Percentiles rank a stretch among this genome's conserved stretches.
Evolutionary conservation across 805 yeast species (phyloP).

Genomic region (Wickerhamiella azyma): DNA sequence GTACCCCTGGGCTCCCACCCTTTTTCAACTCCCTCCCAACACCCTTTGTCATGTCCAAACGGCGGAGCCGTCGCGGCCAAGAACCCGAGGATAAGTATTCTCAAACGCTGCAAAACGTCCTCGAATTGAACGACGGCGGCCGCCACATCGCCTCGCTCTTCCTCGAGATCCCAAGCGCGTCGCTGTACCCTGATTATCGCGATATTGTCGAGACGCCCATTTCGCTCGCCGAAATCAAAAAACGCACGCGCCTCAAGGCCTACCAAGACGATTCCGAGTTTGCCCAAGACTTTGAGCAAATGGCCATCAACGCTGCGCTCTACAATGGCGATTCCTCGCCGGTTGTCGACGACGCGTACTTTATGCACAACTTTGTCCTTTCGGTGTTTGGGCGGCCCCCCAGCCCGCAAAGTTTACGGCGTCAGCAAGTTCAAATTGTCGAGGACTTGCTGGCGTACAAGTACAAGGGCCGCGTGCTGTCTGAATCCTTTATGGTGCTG

Average conservation of each 20-base stretch:
- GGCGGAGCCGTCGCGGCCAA: neutral
- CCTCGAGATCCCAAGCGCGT: slow-evolving; percentile 56
- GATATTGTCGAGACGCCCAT: slow-evolving; percentile 50
- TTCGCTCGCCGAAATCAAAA: slow-evolving; percentile 52
- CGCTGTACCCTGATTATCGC: slow-evolving; percentile 70
- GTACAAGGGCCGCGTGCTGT: slow-evolving; percentile 32
- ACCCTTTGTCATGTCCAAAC: slow-evolving; percentile 1
- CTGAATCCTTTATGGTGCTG: slow-evolving; percentile 62
- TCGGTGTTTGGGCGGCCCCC: slow-evolving; percentile 32
- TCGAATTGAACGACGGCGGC: slow-evolving; percentile 15
- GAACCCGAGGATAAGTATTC: slow-evolving; percentile 11
- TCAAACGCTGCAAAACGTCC: slow-evolving; percentile 14
- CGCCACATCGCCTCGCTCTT: slow-evolving; percentile 35
- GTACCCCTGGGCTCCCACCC: no score
- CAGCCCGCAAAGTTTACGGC: slow-evolving; percentile 14
- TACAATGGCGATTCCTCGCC: slow-evolving; percentile 56
- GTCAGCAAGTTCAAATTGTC: slow-evolving; percentile 16
- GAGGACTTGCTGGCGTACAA: slow-evolving; percentile 20
- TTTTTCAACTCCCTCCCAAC: neutral
- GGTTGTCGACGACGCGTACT: slow-evolving; percentile 52
- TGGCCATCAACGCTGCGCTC: slow-evolving; percentile 56
- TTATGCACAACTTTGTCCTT: slow-evolving; percentile 42
- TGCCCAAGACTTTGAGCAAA: slow-evolving; percentile 45
- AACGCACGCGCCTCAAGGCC: slow-evolving; percentile 29
- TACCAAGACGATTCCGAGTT: slow-evolving; percentile 31